These are phyloP conservation scores for Diaporthe amygdali DNA, from an alignment of 2,329 filamentous ascomycete genomes.

Conservation along the genomic window DNA sequence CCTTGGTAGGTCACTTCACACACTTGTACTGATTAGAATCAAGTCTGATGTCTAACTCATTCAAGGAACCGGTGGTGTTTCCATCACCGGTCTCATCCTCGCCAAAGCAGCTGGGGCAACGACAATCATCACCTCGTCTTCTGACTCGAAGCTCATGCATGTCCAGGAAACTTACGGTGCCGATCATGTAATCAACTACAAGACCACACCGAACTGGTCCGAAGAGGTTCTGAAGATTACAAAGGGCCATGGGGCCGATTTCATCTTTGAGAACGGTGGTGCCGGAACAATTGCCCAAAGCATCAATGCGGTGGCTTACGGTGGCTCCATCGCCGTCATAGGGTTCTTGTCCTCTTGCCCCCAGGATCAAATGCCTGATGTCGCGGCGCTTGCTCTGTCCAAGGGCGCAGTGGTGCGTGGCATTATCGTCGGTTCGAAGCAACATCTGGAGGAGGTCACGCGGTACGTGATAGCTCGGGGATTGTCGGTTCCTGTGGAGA, in stretches of 20 bases:
- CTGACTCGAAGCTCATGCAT: conserved; percentile 49
- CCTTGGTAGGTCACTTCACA: conserved; percentile 34
- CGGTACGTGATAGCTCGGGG: background rate
- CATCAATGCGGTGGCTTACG: conserved; percentile 47
- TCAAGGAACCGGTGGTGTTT: conserved; percentile 52
- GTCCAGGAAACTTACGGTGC: conserved; percentile 44
- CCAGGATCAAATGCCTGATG: conserved; percentile 37
- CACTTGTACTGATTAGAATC: too few relatives aligned
- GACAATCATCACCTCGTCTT: conserved; percentile 56
- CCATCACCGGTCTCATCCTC: conserved; percentile 48
- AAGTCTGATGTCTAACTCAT: background rate
- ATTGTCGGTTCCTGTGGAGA: background rate
- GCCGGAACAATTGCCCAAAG: conserved; percentile 46
- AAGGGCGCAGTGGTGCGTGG: conserved; percentile 41
- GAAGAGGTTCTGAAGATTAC: conserved; percentile 49
- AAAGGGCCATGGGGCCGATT: conserved; percentile 47
- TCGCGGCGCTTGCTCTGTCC: conserved; percentile 33
- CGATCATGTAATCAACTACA: conserved; percentile 55
- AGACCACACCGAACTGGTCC: conserved; percentile 48
- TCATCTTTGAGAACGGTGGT: conserved; percentile 42
- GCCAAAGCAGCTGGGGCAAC: conserved; percentile 50
- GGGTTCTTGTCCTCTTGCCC: conserved; percentile 41
- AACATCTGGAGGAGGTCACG: conserved; percentile 27
- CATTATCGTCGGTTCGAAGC: conserved; percentile 39
- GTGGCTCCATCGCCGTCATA: conserved; percentile 51